Base-by-base conservation (phyloP, 2,329 filamentous ascomycete species). In the Fusarium chuoi region DNA sequence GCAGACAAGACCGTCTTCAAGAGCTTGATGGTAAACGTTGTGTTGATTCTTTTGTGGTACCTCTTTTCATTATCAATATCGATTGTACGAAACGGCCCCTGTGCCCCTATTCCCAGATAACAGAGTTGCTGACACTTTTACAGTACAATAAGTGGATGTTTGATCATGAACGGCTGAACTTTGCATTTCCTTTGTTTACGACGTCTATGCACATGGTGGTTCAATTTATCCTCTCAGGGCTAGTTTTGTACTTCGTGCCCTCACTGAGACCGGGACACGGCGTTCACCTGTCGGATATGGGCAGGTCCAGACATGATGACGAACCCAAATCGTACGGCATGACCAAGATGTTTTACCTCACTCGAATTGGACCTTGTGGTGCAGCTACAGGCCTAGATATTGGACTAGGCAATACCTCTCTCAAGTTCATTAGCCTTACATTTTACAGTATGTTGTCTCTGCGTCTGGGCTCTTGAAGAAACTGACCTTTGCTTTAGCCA, bases 101-200 rank as follows among this genome's bases (percentile, higher is more conserved):
- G 9, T 18, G n/a, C 30, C 15, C 15, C 26, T 26, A 56, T 62
- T 49, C 44, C 33, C 51, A 38, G n/a, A 22, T 33, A 33, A 30
- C 30, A 30, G 28, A 26, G 39, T 39, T 73, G 51, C 77, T 81
- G 61, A 79, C 78, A 49, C 54, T 28, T 22, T 45, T 20, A 35
- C 74, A 96, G 92, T 99, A 98, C 87, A 99, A 99, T 88, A 98
- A 98, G 85, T 98, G 96, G 96, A 98, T 99, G 96, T 98, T 99
- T 84, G 93, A 94, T 79, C 89, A 92, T 70, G 89, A 92, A 75
- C 90, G 93, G 75, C 89, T 97, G 76, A 92, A 98, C 83, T 99
- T 99, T 81, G 92, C 94, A 58, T 98, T 96, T 79, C 96, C 96
- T 44, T 89, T 99, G 56, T 98, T 98, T 83, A 98, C 95, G 17